Base-by-base conservation (phyloP, 2,329 filamentous ascomycete genomes). In the Stemphylium beticola region DNA sequence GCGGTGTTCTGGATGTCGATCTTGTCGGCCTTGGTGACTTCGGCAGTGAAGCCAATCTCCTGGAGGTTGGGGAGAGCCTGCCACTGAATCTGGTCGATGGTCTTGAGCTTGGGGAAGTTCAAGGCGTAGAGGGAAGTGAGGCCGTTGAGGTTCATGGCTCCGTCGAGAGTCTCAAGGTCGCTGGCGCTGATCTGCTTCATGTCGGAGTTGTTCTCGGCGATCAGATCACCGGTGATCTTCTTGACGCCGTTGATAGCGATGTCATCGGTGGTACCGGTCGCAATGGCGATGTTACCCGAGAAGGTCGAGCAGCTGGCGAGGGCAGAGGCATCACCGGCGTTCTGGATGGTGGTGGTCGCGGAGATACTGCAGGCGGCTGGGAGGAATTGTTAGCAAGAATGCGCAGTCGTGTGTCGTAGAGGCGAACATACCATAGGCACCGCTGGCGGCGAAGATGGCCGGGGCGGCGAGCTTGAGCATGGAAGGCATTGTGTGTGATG, bases 1-100 rank as follows among this genome's bases (percentile, higher is more conserved):
- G 88, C 87, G 45, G 95, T 99, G 82, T 99, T 95, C 78, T 87
- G 85, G 74, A 99, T 93, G 65, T 80, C 78, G 66, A 99, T 84
- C 60, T 79, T 83, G 61, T 79, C 79, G 56, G 90, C 90, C 75
- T 86, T 80, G 67, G 83, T 86, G 68, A 98, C 82, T 78, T 84
- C 74, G 81, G 83, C 72, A 77, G 81, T 78, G 79, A 91, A 89
- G 52, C 77, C 78, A 39, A 91, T 78, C 31, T 72, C 68, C 68
- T 84, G 81, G 34, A 91, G 80, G 62, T 81, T 79, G 58, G 87
- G 87, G 37, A 97, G 85, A 64, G 89, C 89, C 55, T 83, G 80
- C 83, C 90, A 93, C 64, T 83, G 77, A 74, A 98, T 88, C 53
- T 78, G 77, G 63, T 85, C 83, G 59, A 96, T 87, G 31, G 78